Base-by-base conservation (phyloP, 805 yeast genomes). In the Candida ulmi region DNA sequence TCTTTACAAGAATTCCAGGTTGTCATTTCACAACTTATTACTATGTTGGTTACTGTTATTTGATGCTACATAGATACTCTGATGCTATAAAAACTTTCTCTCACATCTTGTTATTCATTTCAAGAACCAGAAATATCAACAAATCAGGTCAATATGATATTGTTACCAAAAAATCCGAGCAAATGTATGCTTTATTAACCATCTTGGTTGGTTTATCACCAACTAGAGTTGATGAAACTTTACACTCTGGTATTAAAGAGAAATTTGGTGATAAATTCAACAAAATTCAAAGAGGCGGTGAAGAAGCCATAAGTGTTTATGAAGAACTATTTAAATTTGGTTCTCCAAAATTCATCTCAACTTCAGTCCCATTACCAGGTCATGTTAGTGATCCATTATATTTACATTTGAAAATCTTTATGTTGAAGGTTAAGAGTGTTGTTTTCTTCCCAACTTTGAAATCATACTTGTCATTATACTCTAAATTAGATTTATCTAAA, bases 21-120 rank as follows among this genome's bases (percentile, higher is more conserved):
- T 71, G 72, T 33, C 76, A 71, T 52, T 69, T 69, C 57, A 67
- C 74, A 27, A 69, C 72, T 36, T 72, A 71, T 56, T 71, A 71
- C 58, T 71, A 71, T 46, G 73, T 69, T 32, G 76, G 76, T 2
- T 69, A 66, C 58, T 66, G 75, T 52, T 71, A 70, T 57, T 52
- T 71, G 51, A 72, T 71, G 76, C 55, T 71, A 48, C 66, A 70
- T 45, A 60, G 76, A 46, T 71, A 71, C 52, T 59, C 73, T 8
- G 76, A 71, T 44, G 74, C 76, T 21, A 69, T 71, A 57, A 69
- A 65, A 54, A 63, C 69, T 9, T 69, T 71, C 47, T 64, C 72
- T 5, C 74, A 71, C 50, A 68, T 71, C 41, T 55, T 72, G 38
- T 50, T 69, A 35, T 69, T 63, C 61, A 67, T 71, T 39, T 58